Base-by-base conservation (phyloP, 164 flowering plant genomes). In the Brasenia schreberi region DNA sequence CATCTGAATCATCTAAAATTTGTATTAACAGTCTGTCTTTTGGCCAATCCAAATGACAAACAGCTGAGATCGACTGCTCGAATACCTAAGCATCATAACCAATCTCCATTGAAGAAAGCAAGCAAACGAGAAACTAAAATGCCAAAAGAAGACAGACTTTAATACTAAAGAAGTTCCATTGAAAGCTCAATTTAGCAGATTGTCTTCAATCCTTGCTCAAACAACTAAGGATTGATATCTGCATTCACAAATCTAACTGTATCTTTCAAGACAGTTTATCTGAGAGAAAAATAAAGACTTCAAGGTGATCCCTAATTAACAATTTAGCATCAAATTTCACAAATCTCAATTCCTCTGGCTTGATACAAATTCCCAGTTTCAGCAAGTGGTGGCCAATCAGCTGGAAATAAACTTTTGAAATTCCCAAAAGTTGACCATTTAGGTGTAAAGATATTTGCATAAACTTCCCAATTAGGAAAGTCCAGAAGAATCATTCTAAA, bases 1-100 rank as follows among this genome's bases (percentile, higher is more conserved):
- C 97, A 81, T 87, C 89, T 33, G 99, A 94, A 74, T 91, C 99
- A 81, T 94, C 99, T 17, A 94, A 69, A 73, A 94, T 79, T 76
- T 94, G 97, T 18, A 94, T 77, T 19, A 94, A 90, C 96, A 91
- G 84, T 81, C 85, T 85, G 10, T 89, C 89, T 80, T 70, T 85
- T 42, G 99, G 99, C 99, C 99, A 95, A 75, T 95, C 99, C 73
- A 71, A 83, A 65, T 81, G 67, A 73, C 99, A 91, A 17, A 84
- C 89, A 43, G 99, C 93, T 68, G 83, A 89, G 74, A 94, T 91
- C 43, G 99, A 94, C 76, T 89, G 93, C 42, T 88, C 92, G 69
- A 89, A 94, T 65, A 94, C 97, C 99, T 91, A 84, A 64, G 43
- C 0, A 64, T 59, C 71, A 49, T 9, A 49, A 49, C 10, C 56